Evolutionary conservation across 2,329 filamentous ascomycete genomes (phyloP), one percentile per base, ranked within the genome.

Genomic region (Coniella vitis): DNA sequence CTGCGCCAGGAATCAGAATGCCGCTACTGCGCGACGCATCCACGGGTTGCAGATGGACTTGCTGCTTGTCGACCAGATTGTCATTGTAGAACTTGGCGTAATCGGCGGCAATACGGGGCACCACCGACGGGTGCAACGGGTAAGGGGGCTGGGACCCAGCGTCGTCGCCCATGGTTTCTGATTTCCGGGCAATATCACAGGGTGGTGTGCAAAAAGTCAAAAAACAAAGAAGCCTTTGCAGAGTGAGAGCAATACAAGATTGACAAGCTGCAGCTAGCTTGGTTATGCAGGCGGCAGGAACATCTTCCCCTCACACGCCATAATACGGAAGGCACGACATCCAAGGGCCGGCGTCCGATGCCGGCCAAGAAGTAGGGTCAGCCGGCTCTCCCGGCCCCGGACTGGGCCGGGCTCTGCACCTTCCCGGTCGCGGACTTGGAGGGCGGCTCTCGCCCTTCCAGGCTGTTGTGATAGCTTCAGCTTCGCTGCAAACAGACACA

Each of bases 11-110:
- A 32, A 79, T 75, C 13, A 78, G 61, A n/a, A 70, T 66, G 8
- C 74, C 75, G 46, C 70, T 70, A 17, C 69, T 65, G 16, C 77
- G 67, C 0, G 76, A 79, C 0, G 69, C 73, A 19, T 66, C 66
- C 9, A 81, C 65, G 1, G 76, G 73, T 49, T 78, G 76, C 13
- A 72, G 64, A 57, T 81, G 76, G 3, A 78, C 75, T 57, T 76
- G 75, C 54, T 74, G 73, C 45, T 70, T 66, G 60, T 75, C 65
- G 54, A 72, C 61, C 39, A 78, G 64, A 58, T 75, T 63, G 53
- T 71, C 56, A 56, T 78, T 75, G 62, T 78, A 78, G 60, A 76
- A 78, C 12, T 60, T 66, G 41, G 68, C 70, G 56, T 78, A 78
- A 49, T 76, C 71, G 1, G 72, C 68, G 56, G 76, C 62, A 43